A percentile compares a stretch with the other conserved stretches of the same genome.
These are phyloP conservation scores for Globisporangium echinulatum DNA, from an alignment of 352 stramenopile species.

Conservation along the genomic window DNA sequence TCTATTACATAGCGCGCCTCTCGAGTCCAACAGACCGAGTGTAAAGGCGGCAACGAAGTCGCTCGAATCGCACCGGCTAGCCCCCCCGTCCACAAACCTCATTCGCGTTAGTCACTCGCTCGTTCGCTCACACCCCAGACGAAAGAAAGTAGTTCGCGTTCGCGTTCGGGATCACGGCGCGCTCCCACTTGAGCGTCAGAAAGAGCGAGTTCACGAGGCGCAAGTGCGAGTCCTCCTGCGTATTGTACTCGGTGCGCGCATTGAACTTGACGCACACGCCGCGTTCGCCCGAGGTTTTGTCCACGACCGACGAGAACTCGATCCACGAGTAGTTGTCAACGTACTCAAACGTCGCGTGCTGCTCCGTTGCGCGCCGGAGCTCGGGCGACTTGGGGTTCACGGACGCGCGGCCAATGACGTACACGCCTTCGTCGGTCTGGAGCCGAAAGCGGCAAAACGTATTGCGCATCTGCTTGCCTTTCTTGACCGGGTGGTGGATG, in stretches of 20 bases:
- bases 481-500: slow-evolving; percentile 40
- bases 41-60: too few species aligned
- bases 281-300: slow-evolving; percentile 22
- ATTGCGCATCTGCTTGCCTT: slow-evolving; percentile 42
- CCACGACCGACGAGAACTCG: slow-evolving; percentile 30
- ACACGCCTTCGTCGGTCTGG: slow-evolving; percentile 36
- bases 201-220: slow-evolving; percentile 45
- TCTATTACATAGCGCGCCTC: not conserved
- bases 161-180: slow-evolving; percentile 29
- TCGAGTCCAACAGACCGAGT: not conserved
- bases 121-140: not conserved
- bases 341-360: slow-evolving; percentile 38
- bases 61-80: too few species aligned
- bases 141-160: slow-evolving; percentile 9
- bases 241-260: slow-evolving; percentile 51
- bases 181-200: slow-evolving; percentile 50
- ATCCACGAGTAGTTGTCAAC: slow-evolving; percentile 51
- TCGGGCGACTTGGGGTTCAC: slow-evolving; percentile 44
- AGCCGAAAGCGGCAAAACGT: slow-evolving; percentile 42
- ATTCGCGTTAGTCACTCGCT: too few species aligned
- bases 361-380: slow-evolving; percentile 24
- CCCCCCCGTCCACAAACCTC: too few species aligned
- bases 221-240: slow-evolving; percentile 45
- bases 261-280: slow-evolving; percentile 62
- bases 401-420: slow-evolving; percentile 49